Base-by-base conservation (phyloP, 106 monocot genomes). In the Allium fistulosum region DNA sequence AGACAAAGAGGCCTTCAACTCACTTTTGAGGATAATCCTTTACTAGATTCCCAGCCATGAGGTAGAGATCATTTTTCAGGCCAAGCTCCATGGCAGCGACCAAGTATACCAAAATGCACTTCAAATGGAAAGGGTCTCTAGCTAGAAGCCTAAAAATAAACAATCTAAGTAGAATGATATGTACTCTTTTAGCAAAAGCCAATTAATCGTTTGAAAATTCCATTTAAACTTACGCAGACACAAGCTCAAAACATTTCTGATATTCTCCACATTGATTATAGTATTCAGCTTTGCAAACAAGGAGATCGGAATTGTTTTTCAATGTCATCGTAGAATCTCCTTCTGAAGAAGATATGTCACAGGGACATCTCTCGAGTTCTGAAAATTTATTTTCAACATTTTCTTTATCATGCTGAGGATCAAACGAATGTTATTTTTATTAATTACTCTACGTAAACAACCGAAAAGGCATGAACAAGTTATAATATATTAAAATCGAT, bases 11-110 rank as follows among this genome's bases (percentile, higher is more conserved):
- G 26, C n/a, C 8, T 9, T 26, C 0, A 66, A 78, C 88, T 77
- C 77, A 99, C 99, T 90, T 99, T 71, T 93, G 92, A 65, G 99
- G 93, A 83, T 99, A 87, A 63, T 99, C 93, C 63, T 81, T 93
- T 56, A 99, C 90, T 71, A 99, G 69, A 83, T 83, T 84, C 66
- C 85, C 81, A 48, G 99, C 86, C 77, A 93, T 75, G 75, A 90
- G 53, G 77, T 99, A 99, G 51, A 99, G 85, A 60, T 99, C 93
- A 69, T 99, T 99, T 69, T 89, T 87, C 61, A 74, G 99, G 9
- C 87, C 86, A 84, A 99, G 99, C 77, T 99, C 99, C 80, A 87
- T 59, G 56, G 93, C 82, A 82, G 93, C 82, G 73, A 75, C 83
- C 67, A 99, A 75, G 75, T 99, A 85, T 72, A 90, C 74, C 80